phyloP scores from a whole-genome alignment of 1,139 yeast species.

The Diutina pseudorugosa region DNA sequence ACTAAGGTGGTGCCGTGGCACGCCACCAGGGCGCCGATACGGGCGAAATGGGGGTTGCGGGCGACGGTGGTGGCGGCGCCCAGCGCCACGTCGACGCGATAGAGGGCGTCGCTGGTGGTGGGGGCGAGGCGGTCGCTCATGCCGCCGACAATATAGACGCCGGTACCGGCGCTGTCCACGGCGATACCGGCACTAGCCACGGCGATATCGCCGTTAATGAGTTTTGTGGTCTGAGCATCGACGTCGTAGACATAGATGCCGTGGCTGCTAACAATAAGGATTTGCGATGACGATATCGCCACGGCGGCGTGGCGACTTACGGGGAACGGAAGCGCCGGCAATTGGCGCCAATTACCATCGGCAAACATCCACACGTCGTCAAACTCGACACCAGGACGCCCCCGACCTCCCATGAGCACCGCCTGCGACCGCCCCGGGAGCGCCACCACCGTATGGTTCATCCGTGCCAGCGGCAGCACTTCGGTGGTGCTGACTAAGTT shows the following conservation, averaged over 20 bases:
- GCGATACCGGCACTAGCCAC: slow-evolving; percentile 22
- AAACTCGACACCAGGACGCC: slow-evolving; percentile 40
- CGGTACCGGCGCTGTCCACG: slow-evolving; percentile 14
- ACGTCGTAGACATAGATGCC: slow-evolving; percentile 11
- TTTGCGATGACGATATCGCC: slow-evolving; percentile 16
- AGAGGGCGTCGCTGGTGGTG: slow-evolving; percentile 18
- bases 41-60: slow-evolving; percentile 15
- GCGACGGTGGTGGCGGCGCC: neutral
- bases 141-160: slow-evolving; percentile 49
- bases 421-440: slow-evolving; percentile 14
- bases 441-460: slow-evolving; percentile 45
- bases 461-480: slow-evolving; percentile 29
- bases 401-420: slow-evolving; percentile 58
- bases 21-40: slow-evolving; percentile 36
- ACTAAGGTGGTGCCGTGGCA: slow-evolving; percentile 17
- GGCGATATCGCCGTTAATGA: slow-evolving; percentile 11
- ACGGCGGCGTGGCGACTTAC: slow-evolving; percentile 45
- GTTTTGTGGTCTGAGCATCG: slow-evolving; percentile 8
- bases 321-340: slow-evolving; percentile 24
- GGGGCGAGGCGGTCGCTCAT: slow-evolving; percentile 22
- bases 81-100: slow-evolving; percentile 6
- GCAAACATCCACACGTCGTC: slow-evolving; percentile 16
- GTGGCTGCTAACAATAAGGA: slow-evolving; percentile 37
- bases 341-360: slow-evolving; percentile 22
- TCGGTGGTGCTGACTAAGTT: slow-evolving; percentile 8